A percentile compares a stretch with the other conserved stretches of the same genome.
Conservation (phyloP, 2,329 filamentous ascomycete species). For the Sclerotinia glacialis region DNA sequence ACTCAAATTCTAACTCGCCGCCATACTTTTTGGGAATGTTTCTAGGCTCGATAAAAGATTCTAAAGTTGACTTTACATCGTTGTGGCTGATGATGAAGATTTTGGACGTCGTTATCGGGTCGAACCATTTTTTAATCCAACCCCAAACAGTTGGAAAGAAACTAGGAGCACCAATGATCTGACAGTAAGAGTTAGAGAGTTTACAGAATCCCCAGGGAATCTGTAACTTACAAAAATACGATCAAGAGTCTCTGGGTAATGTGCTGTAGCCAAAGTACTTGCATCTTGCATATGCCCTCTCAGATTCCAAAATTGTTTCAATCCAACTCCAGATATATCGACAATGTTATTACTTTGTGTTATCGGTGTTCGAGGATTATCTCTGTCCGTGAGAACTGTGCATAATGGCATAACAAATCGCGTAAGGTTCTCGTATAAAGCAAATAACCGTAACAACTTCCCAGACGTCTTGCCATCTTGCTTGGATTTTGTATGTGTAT, state of each 20-base stretch:
- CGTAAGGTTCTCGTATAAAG: slow-evolving; percentile 89
- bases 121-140: slow-evolving; percentile 95
- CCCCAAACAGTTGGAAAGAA: slow-evolving; percentile 95
- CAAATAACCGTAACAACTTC: slow-evolving; percentile 82
- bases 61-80: slow-evolving; percentile 74
- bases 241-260: slow-evolving; percentile 93
- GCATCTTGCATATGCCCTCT: slow-evolving; percentile 93
- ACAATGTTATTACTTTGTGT: slow-evolving; percentile 94
- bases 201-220: neutral
- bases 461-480: slow-evolving; percentile 64
- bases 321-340: slow-evolving; percentile 80
- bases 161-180: slow-evolving; percentile 82
- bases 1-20: slow-evolving; percentile 78
- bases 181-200: slow-evolving; percentile 15
- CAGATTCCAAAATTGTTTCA: slow-evolving; percentile 95
- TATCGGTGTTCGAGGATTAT: slow-evolving; percentile 76
- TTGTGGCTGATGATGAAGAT: slow-evolving; percentile 80
- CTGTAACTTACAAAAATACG: slow-evolving; percentile 57
- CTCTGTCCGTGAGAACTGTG: slow-evolving; percentile 69
- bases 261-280: slow-evolving; percentile 80
- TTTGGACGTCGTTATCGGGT: slow-evolving; percentile 90
- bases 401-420: slow-evolving; percentile 84
- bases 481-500: slow-evolving; percentile 58
- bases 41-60: slow-evolving; percentile 73
- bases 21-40: slow-evolving; percentile 91